Conservation (phyloP, 2,329 filamentous ascomycete genomes). For the Sporothrix brasiliensis region DNA sequence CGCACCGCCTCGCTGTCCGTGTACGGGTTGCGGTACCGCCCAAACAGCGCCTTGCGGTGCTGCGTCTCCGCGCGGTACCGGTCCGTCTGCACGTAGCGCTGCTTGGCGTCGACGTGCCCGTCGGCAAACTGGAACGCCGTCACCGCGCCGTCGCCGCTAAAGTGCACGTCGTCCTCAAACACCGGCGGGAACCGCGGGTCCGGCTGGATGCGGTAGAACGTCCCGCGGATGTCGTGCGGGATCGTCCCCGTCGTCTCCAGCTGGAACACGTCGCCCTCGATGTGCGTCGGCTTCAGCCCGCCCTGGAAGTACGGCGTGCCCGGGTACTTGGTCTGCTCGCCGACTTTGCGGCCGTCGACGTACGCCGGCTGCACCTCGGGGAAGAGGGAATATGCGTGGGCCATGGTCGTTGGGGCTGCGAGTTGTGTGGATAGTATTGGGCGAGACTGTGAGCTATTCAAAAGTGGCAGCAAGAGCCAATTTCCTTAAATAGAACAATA, state of each 20-base stretch:
- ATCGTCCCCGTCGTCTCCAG: constrained; percentile 41
- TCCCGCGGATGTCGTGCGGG: constrained; percentile 51
- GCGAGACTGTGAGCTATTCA: too few species aligned
- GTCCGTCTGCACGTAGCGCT: constrained; percentile 50
- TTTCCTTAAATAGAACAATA: constrained; percentile 24
- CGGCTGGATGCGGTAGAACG: constrained; percentile 55
- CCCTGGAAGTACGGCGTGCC: constrained; percentile 36
- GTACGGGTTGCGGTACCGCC: constrained; percentile 60
- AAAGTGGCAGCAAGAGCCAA: neutral
- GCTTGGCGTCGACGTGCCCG: constrained; percentile 49
- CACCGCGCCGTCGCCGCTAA: constrained; percentile 46
- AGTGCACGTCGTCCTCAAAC: constrained; percentile 55
- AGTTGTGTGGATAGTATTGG: too few species aligned
- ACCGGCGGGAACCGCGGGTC: constrained; percentile 58
- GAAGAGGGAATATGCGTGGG: constrained; percentile 36
- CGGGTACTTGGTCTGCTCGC: constrained; percentile 36
- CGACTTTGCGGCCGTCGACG: constrained; percentile 34
- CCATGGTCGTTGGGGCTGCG: constrained; percentile 29
- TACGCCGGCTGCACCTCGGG: constrained; percentile 36
- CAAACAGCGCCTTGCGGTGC: constrained; percentile 50
- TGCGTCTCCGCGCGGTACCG: constrained; percentile 40
- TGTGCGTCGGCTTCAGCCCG: constrained; percentile 34
- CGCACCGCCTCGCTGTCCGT: constrained; percentile 59
- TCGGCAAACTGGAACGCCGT: constrained; percentile 47
- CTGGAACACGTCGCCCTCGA: constrained; percentile 37